A percentile compares a stretch with the other conserved stretches of the same genome.
Evolutionary conservation across 2,329 filamentous ascomycete species (phyloP).

Genomic region (Diaporthe capsici): DNA sequence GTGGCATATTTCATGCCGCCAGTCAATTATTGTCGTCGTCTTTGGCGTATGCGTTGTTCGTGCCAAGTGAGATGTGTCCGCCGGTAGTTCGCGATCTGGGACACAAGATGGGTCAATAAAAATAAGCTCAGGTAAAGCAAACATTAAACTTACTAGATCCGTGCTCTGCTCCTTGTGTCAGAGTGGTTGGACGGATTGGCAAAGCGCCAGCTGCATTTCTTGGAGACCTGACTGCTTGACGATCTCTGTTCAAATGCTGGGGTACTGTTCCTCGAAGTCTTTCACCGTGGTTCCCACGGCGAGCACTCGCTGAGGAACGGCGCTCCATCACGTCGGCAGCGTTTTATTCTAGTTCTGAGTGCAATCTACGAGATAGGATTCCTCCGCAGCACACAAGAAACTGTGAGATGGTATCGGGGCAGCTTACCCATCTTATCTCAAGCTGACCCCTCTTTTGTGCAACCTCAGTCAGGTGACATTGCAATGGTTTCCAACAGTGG

Average conservation of each 20-base stretch:
- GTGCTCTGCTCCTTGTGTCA: too few species aligned
- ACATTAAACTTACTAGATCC: not conserved
- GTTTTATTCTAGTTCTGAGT: too few species aligned
- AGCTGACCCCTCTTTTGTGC: slow-evolving; percentile 1
- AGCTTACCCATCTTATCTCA: not conserved
- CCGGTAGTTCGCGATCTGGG: not conserved
- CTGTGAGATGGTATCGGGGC: too few species aligned
- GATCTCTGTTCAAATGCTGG: not conserved
- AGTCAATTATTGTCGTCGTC: not conserved
- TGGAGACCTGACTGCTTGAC: not conserved
- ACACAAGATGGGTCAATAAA: not conserved
- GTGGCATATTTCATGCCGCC: not conserved
- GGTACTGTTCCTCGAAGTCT: not conserved
- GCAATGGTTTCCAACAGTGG: not conserved
- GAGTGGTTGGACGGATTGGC: not conserved
- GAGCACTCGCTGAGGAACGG: too few species aligned
- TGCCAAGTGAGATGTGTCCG: not conserved
- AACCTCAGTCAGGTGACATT: not conserved
- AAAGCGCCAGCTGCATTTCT: not conserved
- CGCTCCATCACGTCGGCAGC: too few species aligned
- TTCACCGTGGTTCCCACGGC: too few species aligned
- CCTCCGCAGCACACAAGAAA: too few species aligned
- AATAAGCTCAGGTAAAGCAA: too few species aligned
- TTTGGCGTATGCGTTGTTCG: not conserved
- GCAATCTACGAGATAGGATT: too few species aligned